Base-by-base conservation (phyloP, 1,139 yeast genomes). In the Petasospora fabianii region DNA sequence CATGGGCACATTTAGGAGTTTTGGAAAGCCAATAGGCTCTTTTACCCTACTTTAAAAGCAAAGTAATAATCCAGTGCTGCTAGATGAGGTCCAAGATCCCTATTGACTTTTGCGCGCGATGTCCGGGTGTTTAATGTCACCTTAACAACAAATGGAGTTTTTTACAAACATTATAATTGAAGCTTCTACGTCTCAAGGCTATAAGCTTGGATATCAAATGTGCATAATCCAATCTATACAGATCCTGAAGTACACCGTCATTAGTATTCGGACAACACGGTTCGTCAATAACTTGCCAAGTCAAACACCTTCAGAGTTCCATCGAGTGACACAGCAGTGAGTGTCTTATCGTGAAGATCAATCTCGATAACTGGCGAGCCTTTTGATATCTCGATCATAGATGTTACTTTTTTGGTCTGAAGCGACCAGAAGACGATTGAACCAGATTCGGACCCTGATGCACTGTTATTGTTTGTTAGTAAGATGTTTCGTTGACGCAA, bases 401-500 rank as follows among this genome's bases (percentile, higher is more conserved):
- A 65, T 7, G 75, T 65, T 5, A 80, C 58, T n/a, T 69, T 62
- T 56, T 81, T 84, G 7, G 78, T 60, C 49, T 84, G 90, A 1
- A 87, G 69, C 53, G 85, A 81, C 96, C 96, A 88, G 27, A 86
- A 63, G 9, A 77, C 59, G 2, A 87, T 61, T 1, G 72, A 69
- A 1, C 83, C 80, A 3, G 55, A 48, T 41, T 84, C 92, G 38
- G 83, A 73, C 0, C 95, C 95, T 5, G 88, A 78, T 2, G 71
- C 76, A 32, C 40, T 42, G 30, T 6, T 18, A 11, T 7, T 11
- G 10, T 10, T 18, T 19, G 35, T 34, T 38, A 35, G 35, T 30
- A 31, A 18, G 9, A 6, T 14, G 15, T 8, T 9, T 26, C 10
- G 6, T n/a, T 6, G 5, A 24, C 10, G 27, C 27, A 14, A 15